Evolutionary conservation across 257 asterid species (phyloP).

Genomic region (Cruciata laevipes): DNA sequence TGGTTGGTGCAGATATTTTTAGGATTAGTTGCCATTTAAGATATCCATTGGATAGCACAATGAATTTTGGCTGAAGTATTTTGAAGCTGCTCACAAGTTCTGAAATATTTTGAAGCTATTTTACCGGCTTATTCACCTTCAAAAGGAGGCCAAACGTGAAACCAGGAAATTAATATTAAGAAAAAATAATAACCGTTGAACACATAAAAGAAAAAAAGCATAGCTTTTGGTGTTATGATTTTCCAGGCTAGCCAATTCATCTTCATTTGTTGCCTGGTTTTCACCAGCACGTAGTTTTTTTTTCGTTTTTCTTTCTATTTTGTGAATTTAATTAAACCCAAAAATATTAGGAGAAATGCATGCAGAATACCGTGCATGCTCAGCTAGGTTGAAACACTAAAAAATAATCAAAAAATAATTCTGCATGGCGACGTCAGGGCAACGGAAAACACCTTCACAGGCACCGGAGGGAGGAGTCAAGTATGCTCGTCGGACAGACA

Average conservation of each 20-base stretch:
- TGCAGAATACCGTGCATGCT: not conserved
- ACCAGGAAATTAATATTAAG: not conserved
- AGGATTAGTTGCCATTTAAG: not conserved
- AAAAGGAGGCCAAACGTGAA: conserved; percentile 20
- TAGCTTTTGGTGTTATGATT: conserved; percentile 7
- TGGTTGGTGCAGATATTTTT: not conserved
- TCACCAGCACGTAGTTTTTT: not conserved
- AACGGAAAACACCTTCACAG: conserved; percentile 17
- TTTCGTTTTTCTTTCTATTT: not conserved
- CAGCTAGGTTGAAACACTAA: not conserved
- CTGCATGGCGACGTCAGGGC: conserved; percentile 31
- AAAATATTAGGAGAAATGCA: not conserved
- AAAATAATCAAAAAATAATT: not conserved
- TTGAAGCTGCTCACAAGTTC: conserved; percentile 1
- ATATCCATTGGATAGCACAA: not conserved
- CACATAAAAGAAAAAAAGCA: not conserved
- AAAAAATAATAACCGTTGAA: conserved; percentile 1
- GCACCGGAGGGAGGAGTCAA: conserved; percentile 39
- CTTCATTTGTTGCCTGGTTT: not conserved
- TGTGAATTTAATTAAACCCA: conserved; percentile 2
- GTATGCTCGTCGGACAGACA: conserved; percentile 62
- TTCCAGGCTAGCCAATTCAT: not conserved
- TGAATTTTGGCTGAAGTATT: not conserved
- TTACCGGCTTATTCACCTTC: not conserved
- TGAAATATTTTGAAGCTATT: conserved; percentile 8